Evolutionary conservation across 768 basidiomycete species (phyloP).

Genomic region (Boletus rufocinnamomeus): DNA sequence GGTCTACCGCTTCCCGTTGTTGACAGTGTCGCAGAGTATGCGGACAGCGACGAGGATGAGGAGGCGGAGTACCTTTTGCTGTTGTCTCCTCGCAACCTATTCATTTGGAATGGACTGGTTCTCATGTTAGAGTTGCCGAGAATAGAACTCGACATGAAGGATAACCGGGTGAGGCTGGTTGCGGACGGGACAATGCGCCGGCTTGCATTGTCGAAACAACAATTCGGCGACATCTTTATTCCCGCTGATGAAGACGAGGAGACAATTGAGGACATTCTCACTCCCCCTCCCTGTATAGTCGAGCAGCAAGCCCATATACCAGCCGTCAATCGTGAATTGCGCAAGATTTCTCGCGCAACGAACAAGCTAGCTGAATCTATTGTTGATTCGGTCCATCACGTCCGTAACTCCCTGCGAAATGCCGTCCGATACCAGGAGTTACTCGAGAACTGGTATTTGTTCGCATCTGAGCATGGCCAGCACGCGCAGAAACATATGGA

Average conservation of each 20-base stretch:
- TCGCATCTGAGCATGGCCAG: conserved; percentile 94
- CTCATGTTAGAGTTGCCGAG: conserved; percentile 74
- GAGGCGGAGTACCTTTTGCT: conserved; percentile 79
- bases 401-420: conserved; percentile 65
- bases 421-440: conserved; percentile 76
- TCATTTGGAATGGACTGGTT: conserved; percentile 91
- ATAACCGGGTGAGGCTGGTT: conserved; percentile 87
- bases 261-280: conserved; percentile 43
- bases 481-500: conserved; percentile 91
- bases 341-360: conserved; percentile 87
- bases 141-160: conserved; percentile 80
- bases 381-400: conserved; percentile 87
- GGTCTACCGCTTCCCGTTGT: conserved; percentile 44
- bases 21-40: conserved; percentile 40
- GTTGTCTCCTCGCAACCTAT: conserved; percentile 80
- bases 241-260: conserved; percentile 67
- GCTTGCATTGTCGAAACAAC: conserved; percentile 72
- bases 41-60: conserved; percentile 53
- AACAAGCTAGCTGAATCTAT: conserved; percentile 91
- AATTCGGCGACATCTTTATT: conserved; percentile 66
- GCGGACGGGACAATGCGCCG: conserved; percentile 86
- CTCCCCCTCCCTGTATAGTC: conserved; percentile 51
- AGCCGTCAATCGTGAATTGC: conserved; percentile 81
- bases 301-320: conserved; percentile 93
- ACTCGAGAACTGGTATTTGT: conserved; percentile 91